A percentile compares a stretch with the other conserved stretches of the same genome.
Conservation (phyloP, 345 rosid genomes). For the Dimocarpus longan region DNA sequence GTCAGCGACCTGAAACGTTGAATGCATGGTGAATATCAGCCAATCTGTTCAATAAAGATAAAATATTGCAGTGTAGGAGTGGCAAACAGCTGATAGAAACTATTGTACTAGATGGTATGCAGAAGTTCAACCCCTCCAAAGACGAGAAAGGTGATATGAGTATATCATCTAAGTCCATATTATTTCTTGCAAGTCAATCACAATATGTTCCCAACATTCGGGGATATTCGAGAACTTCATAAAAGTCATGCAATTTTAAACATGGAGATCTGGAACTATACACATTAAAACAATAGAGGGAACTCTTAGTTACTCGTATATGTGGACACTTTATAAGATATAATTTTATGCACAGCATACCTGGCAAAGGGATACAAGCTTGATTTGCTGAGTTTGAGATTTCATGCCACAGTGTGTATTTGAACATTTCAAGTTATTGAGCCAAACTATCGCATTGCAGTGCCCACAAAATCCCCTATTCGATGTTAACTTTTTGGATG, state of each 20-base stretch:
- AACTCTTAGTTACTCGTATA: not conserved
- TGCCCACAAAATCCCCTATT: constrained; percentile 60
- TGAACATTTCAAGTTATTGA: constrained; percentile 45
- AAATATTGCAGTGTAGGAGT: not conserved
- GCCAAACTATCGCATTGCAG: constrained; percentile 65
- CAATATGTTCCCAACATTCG: not conserved
- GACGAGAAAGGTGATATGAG: not conserved
- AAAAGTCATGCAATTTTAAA: not conserved
- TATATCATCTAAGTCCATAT: not conserved
- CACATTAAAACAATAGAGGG: not conserved
- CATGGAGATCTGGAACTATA: not conserved
- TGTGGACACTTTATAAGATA: not conserved
- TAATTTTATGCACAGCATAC: constrained; percentile 27
- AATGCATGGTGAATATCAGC: not conserved
- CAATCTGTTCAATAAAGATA: not conserved
- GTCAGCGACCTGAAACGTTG: constrained; percentile 45
- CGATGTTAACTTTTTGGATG: constrained; percentile 44
- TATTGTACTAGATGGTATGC: not conserved
- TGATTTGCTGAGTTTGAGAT: constrained; percentile 25
- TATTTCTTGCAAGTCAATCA: not conserved
- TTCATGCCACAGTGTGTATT: constrained; percentile 21
- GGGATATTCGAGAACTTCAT: not conserved
- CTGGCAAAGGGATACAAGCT: constrained; percentile 47
- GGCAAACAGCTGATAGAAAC: not conserved
- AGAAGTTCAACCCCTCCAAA: not conserved